These are phyloP conservation scores for Diplosphaera chodatii DNA, from an alignment of 139 green algal genomes.

Conservation along the genomic window DNA sequence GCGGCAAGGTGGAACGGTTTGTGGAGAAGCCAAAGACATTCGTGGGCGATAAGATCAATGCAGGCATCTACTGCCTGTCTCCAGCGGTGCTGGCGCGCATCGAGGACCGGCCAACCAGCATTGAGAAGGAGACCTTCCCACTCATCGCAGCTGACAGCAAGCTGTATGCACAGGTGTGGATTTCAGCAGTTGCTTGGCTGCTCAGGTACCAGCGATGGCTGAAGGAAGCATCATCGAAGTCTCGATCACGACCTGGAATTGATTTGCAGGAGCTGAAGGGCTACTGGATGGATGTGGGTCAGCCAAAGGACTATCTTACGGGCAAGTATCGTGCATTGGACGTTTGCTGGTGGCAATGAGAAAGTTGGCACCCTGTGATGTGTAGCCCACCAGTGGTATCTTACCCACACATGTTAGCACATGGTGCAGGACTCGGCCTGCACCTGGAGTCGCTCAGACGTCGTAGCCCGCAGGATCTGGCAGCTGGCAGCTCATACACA, in stretches of 20 bases:
- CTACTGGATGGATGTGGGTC: slow-evolving; percentile 99
- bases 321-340: too few relatives aligned
- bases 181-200: background rate
- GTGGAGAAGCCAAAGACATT: slow-evolving; percentile 94
- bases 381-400: too few relatives aligned
- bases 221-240: too few relatives aligned
- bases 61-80: slow-evolving; percentile 90
- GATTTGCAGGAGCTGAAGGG: slow-evolving; percentile 49
- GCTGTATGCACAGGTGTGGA: slow-evolving; percentile 63
- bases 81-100: slow-evolving; percentile 87
- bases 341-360: too few relatives aligned
- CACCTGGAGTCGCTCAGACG: slow-evolving; percentile 77
- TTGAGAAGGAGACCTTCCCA: slow-evolving; percentile 95
- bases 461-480: slow-evolving; percentile 41
- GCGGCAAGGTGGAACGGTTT: slow-evolving; percentile 83
- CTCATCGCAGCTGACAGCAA: slow-evolving; percentile 75
- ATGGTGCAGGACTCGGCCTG: slow-evolving; percentile 71
- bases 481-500: slow-evolving; percentile 36
- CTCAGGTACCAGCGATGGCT: too few relatives aligned
- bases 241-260: too few relatives aligned
- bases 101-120: slow-evolving; percentile 85
- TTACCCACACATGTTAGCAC: too few relatives aligned
- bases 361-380: too few relatives aligned
- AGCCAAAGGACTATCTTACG: slow-evolving; percentile 90
- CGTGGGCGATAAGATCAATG: slow-evolving; percentile 99